Evolutionary conservation across 345 rosid genomes (phyloP), one percentile per base, ranked within the genome.

Genomic region (Ceriops tagal): DNA sequence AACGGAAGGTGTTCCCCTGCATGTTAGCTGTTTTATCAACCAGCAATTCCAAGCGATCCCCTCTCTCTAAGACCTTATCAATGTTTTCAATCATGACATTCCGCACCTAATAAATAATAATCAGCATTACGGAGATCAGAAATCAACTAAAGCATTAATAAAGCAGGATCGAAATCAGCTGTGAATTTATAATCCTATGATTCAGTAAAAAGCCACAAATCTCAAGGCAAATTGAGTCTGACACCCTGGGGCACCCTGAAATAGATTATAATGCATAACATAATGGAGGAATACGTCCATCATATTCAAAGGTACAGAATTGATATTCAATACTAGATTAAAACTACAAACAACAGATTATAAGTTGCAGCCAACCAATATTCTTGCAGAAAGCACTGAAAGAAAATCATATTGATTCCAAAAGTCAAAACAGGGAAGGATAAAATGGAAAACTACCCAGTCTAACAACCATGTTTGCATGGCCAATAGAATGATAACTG

Each of bases 71-170:
- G 21, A 92, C 98, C 74, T 92, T 87, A 77, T 90, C 98, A 3
- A 95, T 92, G 75, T 95, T 95, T 81, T 95, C 96, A 73, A 92
- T 89, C 99, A 95, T 89, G 73, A 95, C 99, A 66, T 85, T 87
- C 47, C 92, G 83, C 65, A 93, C 97, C 98, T 91, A 28, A 32
- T 53, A 58, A 2, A 68, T 37, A 51, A 19, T 26, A 51, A 24
- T 5, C 9, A 60, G 3, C 32, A 61, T 37, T 55, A 18, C 31
- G 19, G 32, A 37, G 53, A 61, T 49, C 20, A 65, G 46, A 65
- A 51, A 1, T 22, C 4, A 7, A n/a, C 53, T 31, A 15, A 39
- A 67, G 59, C 31, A 22, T 24, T 24, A 24, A 27, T 21, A 56
- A 24, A 26, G 28, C 16, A 24, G 49, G 18, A 43, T 9, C 0